A percentile compares a stretch with the other conserved stretches of the same genome.
These are phyloP conservation scores for Suhomyces bolitotheri DNA, from an alignment of 1,139 yeast genomes.

Conservation along the genomic window DNA sequence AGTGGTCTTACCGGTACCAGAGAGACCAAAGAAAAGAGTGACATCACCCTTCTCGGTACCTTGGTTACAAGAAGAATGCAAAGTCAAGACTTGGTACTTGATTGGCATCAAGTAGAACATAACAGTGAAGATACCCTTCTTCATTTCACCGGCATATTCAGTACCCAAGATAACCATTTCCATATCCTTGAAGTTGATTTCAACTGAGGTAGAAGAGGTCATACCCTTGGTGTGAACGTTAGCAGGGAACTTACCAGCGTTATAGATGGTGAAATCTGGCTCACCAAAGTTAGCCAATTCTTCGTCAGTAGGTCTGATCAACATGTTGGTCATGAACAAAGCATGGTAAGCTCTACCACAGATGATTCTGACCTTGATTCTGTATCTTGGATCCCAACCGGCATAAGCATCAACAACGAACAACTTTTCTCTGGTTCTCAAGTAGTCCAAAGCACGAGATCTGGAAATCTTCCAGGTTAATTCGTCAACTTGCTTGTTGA, in stretches of 20 bases:
- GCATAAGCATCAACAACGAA: constrained; percentile 96
- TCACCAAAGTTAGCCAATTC: constrained; percentile 90
- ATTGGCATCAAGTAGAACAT: constrained; percentile 99
- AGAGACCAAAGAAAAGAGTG: constrained; percentile 91
- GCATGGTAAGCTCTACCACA: constrained; percentile 99
- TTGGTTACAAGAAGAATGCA: constrained; percentile 95
- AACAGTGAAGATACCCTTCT: constrained; percentile 97
- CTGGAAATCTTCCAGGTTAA: constrained; percentile 95
- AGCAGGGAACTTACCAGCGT: constrained; percentile 99
- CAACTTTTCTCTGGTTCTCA: constrained; percentile 92
- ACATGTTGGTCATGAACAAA: constrained; percentile 96
- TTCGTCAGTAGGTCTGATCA: constrained; percentile 90
- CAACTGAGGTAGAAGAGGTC: constrained; percentile 96
- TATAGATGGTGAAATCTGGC: constrained; percentile 98
- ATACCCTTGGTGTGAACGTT: constrained; percentile 95
- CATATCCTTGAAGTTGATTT: constrained; percentile 95
- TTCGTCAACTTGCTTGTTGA: constrained; percentile 91
- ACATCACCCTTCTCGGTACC: constrained; percentile 77
- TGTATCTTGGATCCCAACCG: constrained; percentile 98
- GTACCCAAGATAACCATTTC: constrained; percentile 99
- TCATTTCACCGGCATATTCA: constrained; percentile 99
- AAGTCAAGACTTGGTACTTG: constrained; percentile 84
- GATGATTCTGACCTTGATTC: constrained; percentile 93
- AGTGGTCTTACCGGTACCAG: constrained; percentile 98
- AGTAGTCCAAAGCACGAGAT: constrained; percentile 95